Conservation (phyloP, 2,329 filamentous ascomycete species). For the Pseudogymnoascus sp. region DNA sequence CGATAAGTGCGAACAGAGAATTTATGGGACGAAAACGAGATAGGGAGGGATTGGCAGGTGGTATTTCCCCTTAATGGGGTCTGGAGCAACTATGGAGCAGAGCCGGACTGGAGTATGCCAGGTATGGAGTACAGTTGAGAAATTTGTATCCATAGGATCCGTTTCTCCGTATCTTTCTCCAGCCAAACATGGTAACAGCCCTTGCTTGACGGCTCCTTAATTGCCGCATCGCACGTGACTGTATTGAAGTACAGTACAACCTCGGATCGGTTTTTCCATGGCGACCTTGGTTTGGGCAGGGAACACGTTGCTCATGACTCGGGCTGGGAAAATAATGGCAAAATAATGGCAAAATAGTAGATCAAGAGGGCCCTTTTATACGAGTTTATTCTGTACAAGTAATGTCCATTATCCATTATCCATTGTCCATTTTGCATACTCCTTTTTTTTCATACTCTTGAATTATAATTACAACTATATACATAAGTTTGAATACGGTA, state of each 20-base stretch:
- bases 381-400: not conserved
- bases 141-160: not conserved
- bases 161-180: not conserved
- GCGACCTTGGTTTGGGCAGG: not conserved
- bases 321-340: not conserved
- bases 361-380: not conserved
- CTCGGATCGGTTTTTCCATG: not conserved
- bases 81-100: not conserved
- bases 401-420: not conserved
- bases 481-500: no score
- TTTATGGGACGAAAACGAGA: not conserved
- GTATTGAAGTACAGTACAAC: not conserved
- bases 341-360: not conserved
- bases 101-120: not conserved
- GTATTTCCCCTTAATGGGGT: slow-evolving; percentile 2
- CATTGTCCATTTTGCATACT: not conserved
- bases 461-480: not conserved
- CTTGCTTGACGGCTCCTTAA: not conserved
- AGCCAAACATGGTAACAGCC: not conserved
- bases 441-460: not conserved
- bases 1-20: not conserved
- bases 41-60: not conserved
- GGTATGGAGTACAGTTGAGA: not conserved
- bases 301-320: not conserved
- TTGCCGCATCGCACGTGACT: not conserved